phyloP scores from a whole-genome alignment of 169 alveolate species.

The Plasmodium vinckei region DNA sequence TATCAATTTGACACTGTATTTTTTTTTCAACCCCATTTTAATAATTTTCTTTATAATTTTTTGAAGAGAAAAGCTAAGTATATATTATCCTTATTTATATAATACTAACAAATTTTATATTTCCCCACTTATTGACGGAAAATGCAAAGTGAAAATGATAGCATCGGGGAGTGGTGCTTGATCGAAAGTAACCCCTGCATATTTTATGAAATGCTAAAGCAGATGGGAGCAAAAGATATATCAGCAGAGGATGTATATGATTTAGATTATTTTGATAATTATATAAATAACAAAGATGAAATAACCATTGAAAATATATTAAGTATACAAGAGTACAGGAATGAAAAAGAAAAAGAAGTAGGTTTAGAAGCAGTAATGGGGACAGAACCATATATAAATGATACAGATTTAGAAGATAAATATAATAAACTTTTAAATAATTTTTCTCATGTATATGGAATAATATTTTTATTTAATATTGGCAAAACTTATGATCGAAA shows the following conservation, averaged over 20 bases:
- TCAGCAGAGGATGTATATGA: slow-evolving; percentile 91
- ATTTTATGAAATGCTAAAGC: slow-evolving; percentile 89
- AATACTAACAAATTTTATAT: background rate
- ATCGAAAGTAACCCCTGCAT: slow-evolving; percentile 94
- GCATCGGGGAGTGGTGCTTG: slow-evolving; percentile 89
- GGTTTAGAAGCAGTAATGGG: background rate
- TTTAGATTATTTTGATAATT: slow-evolving; percentile 63
- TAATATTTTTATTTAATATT: slow-evolving; percentile 91
- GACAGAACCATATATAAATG: background rate
- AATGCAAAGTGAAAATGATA: slow-evolving; percentile 28
- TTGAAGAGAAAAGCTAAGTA: too few relatives aligned
- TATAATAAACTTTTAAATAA: slow-evolving; percentile 76
- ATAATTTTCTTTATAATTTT: too few relatives aligned
- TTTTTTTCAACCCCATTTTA: too few relatives aligned
- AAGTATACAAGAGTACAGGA: slow-evolving; percentile 10
- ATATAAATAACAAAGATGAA: slow-evolving; percentile 42
- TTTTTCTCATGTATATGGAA: slow-evolving; percentile 85
- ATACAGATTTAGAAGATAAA: slow-evolving; percentile 78
- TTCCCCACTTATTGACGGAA: background rate
- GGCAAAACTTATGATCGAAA: slow-evolving; percentile 78
- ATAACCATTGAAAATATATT: slow-evolving; percentile 18
- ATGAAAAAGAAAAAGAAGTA: slow-evolving; percentile 15
- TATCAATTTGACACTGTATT: too few relatives aligned
- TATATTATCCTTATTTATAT: background rate
- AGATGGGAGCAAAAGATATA: slow-evolving; percentile 91